These are phyloP conservation scores for Zostera marina DNA, from an alignment of 116 monocot genomes.

Conservation along the genomic window DNA sequence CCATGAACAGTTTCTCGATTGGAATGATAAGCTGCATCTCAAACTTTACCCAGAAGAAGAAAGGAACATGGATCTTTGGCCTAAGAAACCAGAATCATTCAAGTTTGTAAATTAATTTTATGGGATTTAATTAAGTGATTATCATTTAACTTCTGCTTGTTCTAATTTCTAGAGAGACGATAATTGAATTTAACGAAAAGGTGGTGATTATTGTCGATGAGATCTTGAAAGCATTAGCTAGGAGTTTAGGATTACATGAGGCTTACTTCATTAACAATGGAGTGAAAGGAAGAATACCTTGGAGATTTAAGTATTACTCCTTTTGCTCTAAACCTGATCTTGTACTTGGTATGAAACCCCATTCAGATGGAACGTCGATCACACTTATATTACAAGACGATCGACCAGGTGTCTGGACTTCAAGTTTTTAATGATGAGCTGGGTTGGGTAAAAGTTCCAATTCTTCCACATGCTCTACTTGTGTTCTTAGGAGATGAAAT, in stretches of 20 bases:
- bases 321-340: slow-evolving; percentile 36
- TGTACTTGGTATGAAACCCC: slow-evolving; percentile 43
- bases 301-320: slow-evolving; percentile 60
- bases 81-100: slow-evolving; percentile 31
- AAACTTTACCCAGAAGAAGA: slow-evolving; percentile 33
- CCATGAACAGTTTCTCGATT: slow-evolving; percentile 37
- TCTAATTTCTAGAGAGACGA: background rate
- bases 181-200: slow-evolving; percentile 1
- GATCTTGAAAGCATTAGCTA: slow-evolving; percentile 28
- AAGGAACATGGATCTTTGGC: slow-evolving; percentile 41
- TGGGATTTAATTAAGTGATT: no score
- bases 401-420: slow-evolving; percentile 18
- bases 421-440: slow-evolving; percentile 33
- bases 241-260: slow-evolving; percentile 26
- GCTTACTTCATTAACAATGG: slow-evolving; percentile 22
- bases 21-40: slow-evolving; percentile 50
- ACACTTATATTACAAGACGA: slow-evolving; percentile 5
- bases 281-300: slow-evolving; percentile 10
- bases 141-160: background rate
- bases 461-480: slow-evolving; percentile 29
- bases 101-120: background rate
- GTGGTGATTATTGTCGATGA: background rate
- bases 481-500: slow-evolving; percentile 42
- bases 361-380: slow-evolving; percentile 28
- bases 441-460: slow-evolving; percentile 32